Percentiles rank a stretch among this genome's conserved stretches.
Conservation (phyloP, 2,329 filamentous ascomycete genomes). For the Byssoonygena ceratinophila region DNA sequence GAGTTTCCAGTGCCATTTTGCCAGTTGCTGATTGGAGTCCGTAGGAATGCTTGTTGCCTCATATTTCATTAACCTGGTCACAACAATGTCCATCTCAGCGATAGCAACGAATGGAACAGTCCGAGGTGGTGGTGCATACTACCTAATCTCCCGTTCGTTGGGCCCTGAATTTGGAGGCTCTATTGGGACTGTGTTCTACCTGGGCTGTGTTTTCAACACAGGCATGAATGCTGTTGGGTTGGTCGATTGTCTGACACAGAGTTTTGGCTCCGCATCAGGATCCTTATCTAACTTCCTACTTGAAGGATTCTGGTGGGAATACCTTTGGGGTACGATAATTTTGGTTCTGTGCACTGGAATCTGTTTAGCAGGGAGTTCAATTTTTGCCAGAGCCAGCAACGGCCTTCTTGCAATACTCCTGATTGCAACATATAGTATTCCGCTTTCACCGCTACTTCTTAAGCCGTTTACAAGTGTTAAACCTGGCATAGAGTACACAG, state of each 20-base stretch:
- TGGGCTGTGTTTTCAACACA: constrained; percentile 81
- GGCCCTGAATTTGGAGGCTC: constrained; percentile 83
- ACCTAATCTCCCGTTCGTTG: constrained; percentile 73
- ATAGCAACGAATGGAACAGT: constrained; percentile 87
- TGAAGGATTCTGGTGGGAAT: constrained; percentile 64
- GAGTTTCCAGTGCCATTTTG: constrained; percentile 4
- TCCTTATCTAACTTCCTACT: constrained; percentile 52
- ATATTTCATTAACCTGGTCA: constrained; percentile 75
- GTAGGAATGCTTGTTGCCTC: constrained; percentile 60
- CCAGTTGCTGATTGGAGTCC: constrained; percentile 17
- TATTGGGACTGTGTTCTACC: constrained; percentile 77
- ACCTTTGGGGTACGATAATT: constrained; percentile 62
- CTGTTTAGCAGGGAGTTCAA: constrained; percentile 67
- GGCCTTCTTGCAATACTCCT: constrained; percentile 60
- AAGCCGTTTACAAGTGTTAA: constrained; percentile 55
- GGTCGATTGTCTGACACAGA: constrained; percentile 69
- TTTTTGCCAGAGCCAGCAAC: constrained; percentile 73
- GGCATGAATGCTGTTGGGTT: constrained; percentile 80
- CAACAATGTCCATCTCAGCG: constrained; percentile 73
- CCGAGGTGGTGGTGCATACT: constrained; percentile 77
- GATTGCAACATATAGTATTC: constrained; percentile 68
- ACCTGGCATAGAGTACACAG: constrained; percentile 64
- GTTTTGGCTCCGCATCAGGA: constrained; percentile 52
- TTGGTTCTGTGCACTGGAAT: constrained; percentile 61
- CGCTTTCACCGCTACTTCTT: constrained; percentile 60